A percentile compares a stretch with the other conserved stretches of the same genome.
These are phyloP conservation scores for Cordyceps farinosa DNA, from an alignment of 2,329 filamentous ascomycete genomes.

Conservation along the genomic window DNA sequence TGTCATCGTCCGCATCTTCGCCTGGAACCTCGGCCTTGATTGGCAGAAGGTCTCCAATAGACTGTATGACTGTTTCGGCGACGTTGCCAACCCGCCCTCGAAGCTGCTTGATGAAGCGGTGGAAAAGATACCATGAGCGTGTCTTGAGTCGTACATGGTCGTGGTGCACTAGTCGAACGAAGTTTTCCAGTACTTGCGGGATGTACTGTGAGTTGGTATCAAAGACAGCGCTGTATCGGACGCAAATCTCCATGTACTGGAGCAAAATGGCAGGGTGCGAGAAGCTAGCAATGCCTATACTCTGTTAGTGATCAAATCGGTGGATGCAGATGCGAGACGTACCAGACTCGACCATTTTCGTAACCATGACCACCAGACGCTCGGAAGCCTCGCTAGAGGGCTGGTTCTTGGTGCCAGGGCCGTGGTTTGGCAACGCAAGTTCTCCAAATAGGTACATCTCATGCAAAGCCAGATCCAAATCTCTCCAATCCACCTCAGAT, in stretches of 20 bases:
- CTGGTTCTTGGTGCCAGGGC: slow-evolving; percentile 79
- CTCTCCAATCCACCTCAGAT: slow-evolving; percentile 82
- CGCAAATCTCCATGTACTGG: slow-evolving; percentile 98
- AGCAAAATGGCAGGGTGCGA: slow-evolving; percentile 88
- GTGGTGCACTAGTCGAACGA: slow-evolving; percentile 86
- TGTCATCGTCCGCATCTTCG: slow-evolving; percentile 77
- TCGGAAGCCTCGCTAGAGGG: slow-evolving; percentile 76
- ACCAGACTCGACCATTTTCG: slow-evolving; percentile 91
- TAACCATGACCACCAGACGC: slow-evolving; percentile 86
- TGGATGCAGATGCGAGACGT: slow-evolving; percentile 34
- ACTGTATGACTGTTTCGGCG: slow-evolving; percentile 86
- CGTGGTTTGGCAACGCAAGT: slow-evolving; percentile 82
- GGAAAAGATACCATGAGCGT: slow-evolving; percentile 95
- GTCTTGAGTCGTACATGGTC: slow-evolving; percentile 81
- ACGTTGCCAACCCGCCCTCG: slow-evolving; percentile 81
- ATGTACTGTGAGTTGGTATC: slow-evolving; percentile 79
- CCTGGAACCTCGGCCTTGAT: slow-evolving; percentile 87
- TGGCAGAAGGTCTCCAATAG: slow-evolving; percentile 79
- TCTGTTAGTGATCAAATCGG: slow-evolving; percentile 19
- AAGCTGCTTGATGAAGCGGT: slow-evolving; percentile 85
- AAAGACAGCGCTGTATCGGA: slow-evolving; percentile 90
- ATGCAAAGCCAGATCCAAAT: slow-evolving; percentile 87
- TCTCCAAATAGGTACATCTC: slow-evolving; percentile 97
- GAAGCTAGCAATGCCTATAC: slow-evolving; percentile 73
- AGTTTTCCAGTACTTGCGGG: slow-evolving; percentile 82